These are phyloP conservation scores for Iris pallida DNA, from an alignment of 116 monocot species.

Conservation along the genomic window DNA sequence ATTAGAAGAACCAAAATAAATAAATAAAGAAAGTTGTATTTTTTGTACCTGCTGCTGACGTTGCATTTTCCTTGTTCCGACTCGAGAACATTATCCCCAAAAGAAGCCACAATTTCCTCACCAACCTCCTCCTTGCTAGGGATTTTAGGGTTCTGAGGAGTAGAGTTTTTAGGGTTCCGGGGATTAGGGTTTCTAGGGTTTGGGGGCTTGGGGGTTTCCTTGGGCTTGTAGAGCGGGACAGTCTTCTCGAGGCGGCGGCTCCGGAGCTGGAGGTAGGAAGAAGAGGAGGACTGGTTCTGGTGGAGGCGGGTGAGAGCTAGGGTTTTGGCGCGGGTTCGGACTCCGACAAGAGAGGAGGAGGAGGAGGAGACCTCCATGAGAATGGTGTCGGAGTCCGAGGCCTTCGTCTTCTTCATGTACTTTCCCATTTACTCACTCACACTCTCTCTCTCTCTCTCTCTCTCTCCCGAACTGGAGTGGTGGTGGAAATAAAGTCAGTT, in stretches of 20 bases:
- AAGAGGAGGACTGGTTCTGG: constrained; percentile 10
- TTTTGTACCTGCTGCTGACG: no score
- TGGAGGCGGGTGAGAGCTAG: constrained; percentile 38
- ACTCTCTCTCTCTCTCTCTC: no score
- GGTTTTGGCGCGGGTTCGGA: constrained; percentile 57
- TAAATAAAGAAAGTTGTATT: no score
- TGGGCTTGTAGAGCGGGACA: constrained; percentile 1
- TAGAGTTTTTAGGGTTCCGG: no score
- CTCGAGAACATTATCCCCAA: constrained; percentile 62
- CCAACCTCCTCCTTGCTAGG: constrained; percentile 10
- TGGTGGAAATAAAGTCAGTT: no score
- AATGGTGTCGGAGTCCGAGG: constrained; percentile 42
- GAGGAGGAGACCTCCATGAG: constrained; percentile 36
- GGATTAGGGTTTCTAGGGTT: no score
- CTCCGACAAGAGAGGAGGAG: constrained; percentile 46
- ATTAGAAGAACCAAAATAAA: no score
- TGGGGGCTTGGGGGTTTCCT: not conserved
- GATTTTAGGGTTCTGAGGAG: no score
- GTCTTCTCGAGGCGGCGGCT: constrained; percentile 77
- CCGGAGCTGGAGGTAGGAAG: constrained; percentile 65
- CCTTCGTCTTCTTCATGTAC: constrained; percentile 63
- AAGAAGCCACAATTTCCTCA: constrained; percentile 44
- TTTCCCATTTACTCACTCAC: constrained; percentile 43
- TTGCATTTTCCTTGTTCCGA: no score
- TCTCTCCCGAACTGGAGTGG: no score